phyloP scores from a whole-genome alignment of 805 yeast species.

The Candida broadrunensis region DNA sequence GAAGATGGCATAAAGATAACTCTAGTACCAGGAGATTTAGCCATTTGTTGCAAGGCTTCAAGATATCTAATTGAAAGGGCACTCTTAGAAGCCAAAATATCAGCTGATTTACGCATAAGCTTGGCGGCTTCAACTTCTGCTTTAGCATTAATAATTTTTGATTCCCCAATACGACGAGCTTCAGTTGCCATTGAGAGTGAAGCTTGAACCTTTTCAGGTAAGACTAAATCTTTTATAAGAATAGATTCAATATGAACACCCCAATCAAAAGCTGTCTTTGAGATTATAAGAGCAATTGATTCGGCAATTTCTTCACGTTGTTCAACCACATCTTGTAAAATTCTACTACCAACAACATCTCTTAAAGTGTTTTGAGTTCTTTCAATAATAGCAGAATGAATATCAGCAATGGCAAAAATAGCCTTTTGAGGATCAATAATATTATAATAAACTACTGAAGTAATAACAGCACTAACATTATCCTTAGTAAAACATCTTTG shows the following conservation, averaged over 20 bases:
- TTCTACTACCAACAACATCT: slow-evolving; percentile 66
- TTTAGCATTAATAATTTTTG: slow-evolving; percentile 69
- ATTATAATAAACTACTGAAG: slow-evolving; percentile 66
- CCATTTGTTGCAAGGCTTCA: slow-evolving; percentile 78
- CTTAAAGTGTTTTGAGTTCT: slow-evolving; percentile 72
- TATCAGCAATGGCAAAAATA: slow-evolving; percentile 51
- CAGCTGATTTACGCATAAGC: slow-evolving; percentile 76
- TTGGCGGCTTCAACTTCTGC: slow-evolving; percentile 77
- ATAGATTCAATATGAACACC: slow-evolving; percentile 68
- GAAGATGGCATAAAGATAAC: slow-evolving; percentile 71
- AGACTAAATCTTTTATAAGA: slow-evolving; percentile 61
- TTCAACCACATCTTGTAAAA: slow-evolving; percentile 69
- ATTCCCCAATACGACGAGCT: slow-evolving; percentile 72
- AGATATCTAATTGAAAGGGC: slow-evolving; percentile 78
- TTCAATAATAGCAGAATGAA: slow-evolving; percentile 56
- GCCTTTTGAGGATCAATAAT: slow-evolving; percentile 69
- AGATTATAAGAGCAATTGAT: slow-evolving; percentile 57
- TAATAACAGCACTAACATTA: slow-evolving; percentile 58
- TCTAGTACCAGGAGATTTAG: slow-evolving; percentile 56
- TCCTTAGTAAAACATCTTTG: slow-evolving; percentile 70
- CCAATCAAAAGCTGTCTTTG: slow-evolving; percentile 64
- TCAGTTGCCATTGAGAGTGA: slow-evolving; percentile 73
- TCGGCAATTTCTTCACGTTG: slow-evolving; percentile 70
- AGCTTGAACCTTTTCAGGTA: slow-evolving; percentile 53
- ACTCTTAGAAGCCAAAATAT: slow-evolving; percentile 67